Evolutionary conservation across 1,139 yeast species (phyloP), one percentile per base, ranked within the genome.

Genomic region (Blastobotrys aristatus): DNA sequence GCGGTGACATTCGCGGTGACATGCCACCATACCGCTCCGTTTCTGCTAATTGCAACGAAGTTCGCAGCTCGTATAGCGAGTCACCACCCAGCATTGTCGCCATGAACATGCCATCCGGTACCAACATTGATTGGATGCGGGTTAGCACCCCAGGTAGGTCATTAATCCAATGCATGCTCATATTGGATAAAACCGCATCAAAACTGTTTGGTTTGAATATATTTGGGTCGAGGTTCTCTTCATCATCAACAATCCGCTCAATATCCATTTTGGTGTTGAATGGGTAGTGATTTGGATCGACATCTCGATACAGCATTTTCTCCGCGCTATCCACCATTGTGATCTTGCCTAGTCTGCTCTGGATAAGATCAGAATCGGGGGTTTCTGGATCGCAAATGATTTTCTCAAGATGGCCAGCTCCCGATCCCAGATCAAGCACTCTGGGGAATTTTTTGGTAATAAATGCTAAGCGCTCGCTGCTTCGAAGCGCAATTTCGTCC

Each of bases 11-110:
- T 35, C 95, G 69, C 1, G 95, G 90, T 1, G 92, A 77, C 53
- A 86, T 75, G 2, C 95, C 90, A 7, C 95, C 95, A 46, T 69
- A 71, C 46, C 95, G 72, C 59, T 87, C 95, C 65, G 82, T 68
- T 59, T 87, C 96, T 0, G 95, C 95, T 47, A 87, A 68, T 62
- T 87, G 96, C 43, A 87, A 69, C 1, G 90, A 73, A 0, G 95
- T 84, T 45, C 96, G 73, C 47, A 87, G 71, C 64, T 87, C 96
- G 59, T 80, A 87, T 24, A 87, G 68, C 1, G 95, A 83, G 62
- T 87, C 96, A 4, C 92, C 94, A 6, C 94, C 94, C 57, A 85
- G 77, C 72, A 87, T 75, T n/a, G 89, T 77, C 1, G 85, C 95
- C 75, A 87, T 74, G 57, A 87, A 84, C 62, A 88, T 71, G 1